Conservation (phyloP, 768 basidiomycete genomes). For the Tulasnella sp. region DNA sequence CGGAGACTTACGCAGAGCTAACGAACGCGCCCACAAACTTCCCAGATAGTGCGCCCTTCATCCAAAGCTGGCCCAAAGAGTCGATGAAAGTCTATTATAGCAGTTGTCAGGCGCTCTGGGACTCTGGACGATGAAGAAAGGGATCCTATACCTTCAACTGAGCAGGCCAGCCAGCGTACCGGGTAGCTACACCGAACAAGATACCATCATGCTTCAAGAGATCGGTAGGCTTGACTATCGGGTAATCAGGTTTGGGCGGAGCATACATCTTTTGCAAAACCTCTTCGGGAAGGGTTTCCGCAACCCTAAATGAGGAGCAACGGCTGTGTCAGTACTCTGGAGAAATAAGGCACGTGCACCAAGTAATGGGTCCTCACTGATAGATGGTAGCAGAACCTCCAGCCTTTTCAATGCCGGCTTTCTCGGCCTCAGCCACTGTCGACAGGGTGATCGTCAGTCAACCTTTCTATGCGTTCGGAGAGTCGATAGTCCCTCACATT, state of each 20-base stretch:
- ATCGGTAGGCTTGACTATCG: constrained; percentile 49
- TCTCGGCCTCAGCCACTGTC: constrained; percentile 51
- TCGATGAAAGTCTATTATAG: constrained; percentile 52
- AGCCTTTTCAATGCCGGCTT: constrained; percentile 37
- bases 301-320: constrained; percentile 42
- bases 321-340: not conserved
- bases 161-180: constrained; percentile 71
- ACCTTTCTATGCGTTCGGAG: not conserved
- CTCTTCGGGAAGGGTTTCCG: constrained; percentile 69
- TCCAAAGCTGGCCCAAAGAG: constrained; percentile 61
- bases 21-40: constrained; percentile 73
- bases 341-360: not conserved
- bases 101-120: not conserved
- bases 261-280: constrained; percentile 63
- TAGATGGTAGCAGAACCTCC: constrained; percentile 42
- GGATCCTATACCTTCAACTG: constrained; percentile 39
- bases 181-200: constrained; percentile 70
- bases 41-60: constrained; percentile 49
- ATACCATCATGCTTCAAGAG: constrained; percentile 60
- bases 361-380: constrained; percentile 34
- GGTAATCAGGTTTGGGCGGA: constrained; percentile 62
- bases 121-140: too few species aligned
- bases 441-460: not conserved
- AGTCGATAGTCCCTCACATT: not conserved
- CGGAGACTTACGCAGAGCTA: constrained; percentile 40